Conservation (phyloP, 768 basidiomycete genomes). For the Naganishia kalamii region DNA sequence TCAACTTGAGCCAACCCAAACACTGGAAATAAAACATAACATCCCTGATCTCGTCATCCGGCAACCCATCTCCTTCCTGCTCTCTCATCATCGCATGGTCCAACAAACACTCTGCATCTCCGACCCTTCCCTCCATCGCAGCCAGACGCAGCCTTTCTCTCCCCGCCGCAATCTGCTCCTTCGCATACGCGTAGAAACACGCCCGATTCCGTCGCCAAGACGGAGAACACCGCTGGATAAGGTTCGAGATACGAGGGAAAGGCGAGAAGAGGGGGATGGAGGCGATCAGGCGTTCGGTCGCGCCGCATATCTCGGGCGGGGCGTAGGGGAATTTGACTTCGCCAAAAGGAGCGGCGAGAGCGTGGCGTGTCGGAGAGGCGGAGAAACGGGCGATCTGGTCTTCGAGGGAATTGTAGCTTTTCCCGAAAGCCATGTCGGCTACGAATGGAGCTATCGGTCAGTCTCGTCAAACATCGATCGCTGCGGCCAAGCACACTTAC, state of each 20-base stretch:
- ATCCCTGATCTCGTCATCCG: too few species aligned
- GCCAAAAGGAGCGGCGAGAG: neutral
- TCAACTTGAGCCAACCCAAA: too few species aligned
- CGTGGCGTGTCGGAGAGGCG: neutral
- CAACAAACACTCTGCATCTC: too few species aligned
- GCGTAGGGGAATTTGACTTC: neutral
- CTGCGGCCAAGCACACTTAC: constrained; percentile 16
- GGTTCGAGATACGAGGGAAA: constrained; percentile 30
- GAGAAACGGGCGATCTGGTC: neutral
- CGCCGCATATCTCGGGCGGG: neutral
- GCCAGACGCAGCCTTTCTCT: too few species aligned
- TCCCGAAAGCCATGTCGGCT: constrained; percentile 5
- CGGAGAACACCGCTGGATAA: constrained; percentile 24
- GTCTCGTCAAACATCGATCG: neutral
- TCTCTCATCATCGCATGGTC: too few species aligned
- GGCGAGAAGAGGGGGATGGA: constrained; percentile 28
- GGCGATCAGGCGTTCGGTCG: constrained; percentile 18
- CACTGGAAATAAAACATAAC: too few species aligned
- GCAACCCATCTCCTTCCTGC: too few species aligned
- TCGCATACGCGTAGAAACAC: too few species aligned
- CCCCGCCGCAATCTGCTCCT: too few species aligned
- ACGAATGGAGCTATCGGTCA: neutral
- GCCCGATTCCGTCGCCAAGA: too few species aligned
- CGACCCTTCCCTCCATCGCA: too few species aligned
- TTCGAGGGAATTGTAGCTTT: neutral